Conservation (phyloP, 2,329 filamentous ascomycete species). For the Trichoderma polysporum region DNA sequence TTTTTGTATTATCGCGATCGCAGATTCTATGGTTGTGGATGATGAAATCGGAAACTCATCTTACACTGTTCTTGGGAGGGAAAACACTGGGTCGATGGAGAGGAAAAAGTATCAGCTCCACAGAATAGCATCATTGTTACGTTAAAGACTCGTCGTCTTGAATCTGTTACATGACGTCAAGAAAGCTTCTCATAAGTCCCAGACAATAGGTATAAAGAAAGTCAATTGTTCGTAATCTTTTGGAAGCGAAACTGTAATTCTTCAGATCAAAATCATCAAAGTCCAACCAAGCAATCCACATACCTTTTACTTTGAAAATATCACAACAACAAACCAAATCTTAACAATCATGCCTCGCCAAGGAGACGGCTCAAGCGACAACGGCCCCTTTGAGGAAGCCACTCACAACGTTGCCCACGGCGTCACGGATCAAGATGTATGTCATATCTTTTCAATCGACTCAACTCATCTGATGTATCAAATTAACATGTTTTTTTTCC, state of each 20-base stretch:
- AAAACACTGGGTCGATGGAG: neutral
- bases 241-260: neutral
- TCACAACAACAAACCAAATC: too few relatives aligned
- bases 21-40: too few relatives aligned
- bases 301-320: too few relatives aligned
- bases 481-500: neutral
- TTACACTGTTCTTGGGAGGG: neutral
- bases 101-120: neutral
- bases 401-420: slow-evolving; percentile 47
- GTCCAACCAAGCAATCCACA: too few relatives aligned
- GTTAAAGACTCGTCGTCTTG: neutral
- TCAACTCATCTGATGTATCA: too few relatives aligned
- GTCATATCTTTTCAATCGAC: too few relatives aligned
- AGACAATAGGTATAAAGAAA: neutral
- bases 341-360: slow-evolving; percentile 50
- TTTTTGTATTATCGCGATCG: neutral
- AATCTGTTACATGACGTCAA: neutral
- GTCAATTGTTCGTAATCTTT: neutral
- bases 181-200: neutral
- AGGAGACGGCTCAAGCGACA: slow-evolving; percentile 49
- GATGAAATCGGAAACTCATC: neutral
- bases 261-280: neutral
- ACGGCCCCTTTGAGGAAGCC: slow-evolving; percentile 41
- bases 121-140: slow-evolving; percentile 16
- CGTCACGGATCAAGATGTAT: slow-evolving; percentile 40